A percentile compares a stretch with the other conserved stretches of the same genome.
phyloP scores from a whole-genome alignment of 2,329 filamentous ascomycete genomes.

The Aureobasidium sp. region DNA sequence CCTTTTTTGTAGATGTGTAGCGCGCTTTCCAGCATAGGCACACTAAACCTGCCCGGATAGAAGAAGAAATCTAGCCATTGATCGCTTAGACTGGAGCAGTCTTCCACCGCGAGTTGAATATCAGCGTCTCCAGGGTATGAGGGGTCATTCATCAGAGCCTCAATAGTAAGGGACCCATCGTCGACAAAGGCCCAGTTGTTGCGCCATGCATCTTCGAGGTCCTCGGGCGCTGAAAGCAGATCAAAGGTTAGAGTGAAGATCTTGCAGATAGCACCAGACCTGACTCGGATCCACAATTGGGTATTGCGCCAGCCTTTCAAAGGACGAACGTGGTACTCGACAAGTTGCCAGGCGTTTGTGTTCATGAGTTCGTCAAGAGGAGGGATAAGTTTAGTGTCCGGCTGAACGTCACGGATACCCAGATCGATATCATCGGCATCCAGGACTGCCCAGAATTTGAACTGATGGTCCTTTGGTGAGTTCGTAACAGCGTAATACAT shows the following conservation, averaged over 20 bases:
- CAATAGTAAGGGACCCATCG: conserved; percentile 32
- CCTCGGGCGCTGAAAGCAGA: conserved; percentile 42
- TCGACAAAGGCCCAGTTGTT: conserved; percentile 39
- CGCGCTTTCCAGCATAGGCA: conserved; percentile 72
- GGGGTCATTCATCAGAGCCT: conserved; percentile 30
- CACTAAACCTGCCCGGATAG: conserved; percentile 72
- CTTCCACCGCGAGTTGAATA: conserved; percentile 19
- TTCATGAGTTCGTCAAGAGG: conserved; percentile 44
- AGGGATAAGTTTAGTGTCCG: conserved; percentile 54
- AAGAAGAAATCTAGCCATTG: conserved; percentile 82
- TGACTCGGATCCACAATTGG: conserved; percentile 39
- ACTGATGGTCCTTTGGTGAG: conserved; percentile 80
- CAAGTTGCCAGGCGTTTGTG: conserved; percentile 43
- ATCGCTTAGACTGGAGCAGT: conserved; percentile 42
- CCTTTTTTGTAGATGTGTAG: conserved; percentile 71
- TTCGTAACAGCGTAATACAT: conserved; percentile 66
- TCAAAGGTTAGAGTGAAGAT: conserved; percentile 65
- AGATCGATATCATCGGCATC: conserved; percentile 49
- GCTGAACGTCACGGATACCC: conserved; percentile 63
- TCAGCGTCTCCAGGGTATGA: conserved; percentile 30
- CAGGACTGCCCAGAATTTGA: conserved; percentile 84
- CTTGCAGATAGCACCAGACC: conserved; percentile 52
- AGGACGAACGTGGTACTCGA: conserved; percentile 37
- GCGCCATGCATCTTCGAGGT: conserved; percentile 62
- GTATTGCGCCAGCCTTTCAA: conserved; percentile 30